Evolutionary conservation across 257 asterid genomes (phyloP), one percentile per base, ranked within the genome.

Genomic region (Coffea canephora): DNA sequence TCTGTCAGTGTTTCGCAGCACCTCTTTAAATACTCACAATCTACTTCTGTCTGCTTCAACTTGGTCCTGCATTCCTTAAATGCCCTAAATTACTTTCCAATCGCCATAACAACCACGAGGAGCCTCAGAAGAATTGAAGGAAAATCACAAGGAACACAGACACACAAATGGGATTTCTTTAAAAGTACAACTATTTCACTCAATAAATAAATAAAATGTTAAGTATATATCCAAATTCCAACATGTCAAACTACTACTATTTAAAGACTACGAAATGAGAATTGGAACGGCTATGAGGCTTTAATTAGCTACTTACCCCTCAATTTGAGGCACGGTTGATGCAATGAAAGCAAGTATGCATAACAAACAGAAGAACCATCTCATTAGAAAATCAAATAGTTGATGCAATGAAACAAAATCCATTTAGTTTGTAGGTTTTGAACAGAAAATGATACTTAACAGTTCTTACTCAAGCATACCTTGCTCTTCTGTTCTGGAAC

Each of bases 401-500:
- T 59, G 55, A 59, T 39, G 50, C 55, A 21, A 16, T 19, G 11
- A 62, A 54, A 36, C 0, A 15, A 55, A 55, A 36, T 11, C 19
- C 7, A 34, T 10, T 6, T 16, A 0, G 31, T 16, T 36, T 36
- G 6, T 15, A 68, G 19, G 48, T 67, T 31, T 15, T 16, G n/a
- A 68, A 15, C 11, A 15, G 2, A 68, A 8, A 68, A 36, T 23
- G 21, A 15, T 72, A 9, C 45, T 23, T 10, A 18, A 69, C 4
- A 43, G 13, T 25, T 41, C 14, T 71, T 0, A 25, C 13, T 12
- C 2, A 15, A 1, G 36, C 27, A 34, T 86, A 94, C 98, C 98
- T 94, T 6, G 98, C 97, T 88, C 98, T 86, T 87, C 98, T 79
- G 84, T 94, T 94, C 67, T 94, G 98, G 89, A 91, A 94, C 98